Evolutionary conservation across 2,329 filamentous ascomycete genomes (phyloP).

Genomic region (Cladosporium sphaerospermum): DNA sequence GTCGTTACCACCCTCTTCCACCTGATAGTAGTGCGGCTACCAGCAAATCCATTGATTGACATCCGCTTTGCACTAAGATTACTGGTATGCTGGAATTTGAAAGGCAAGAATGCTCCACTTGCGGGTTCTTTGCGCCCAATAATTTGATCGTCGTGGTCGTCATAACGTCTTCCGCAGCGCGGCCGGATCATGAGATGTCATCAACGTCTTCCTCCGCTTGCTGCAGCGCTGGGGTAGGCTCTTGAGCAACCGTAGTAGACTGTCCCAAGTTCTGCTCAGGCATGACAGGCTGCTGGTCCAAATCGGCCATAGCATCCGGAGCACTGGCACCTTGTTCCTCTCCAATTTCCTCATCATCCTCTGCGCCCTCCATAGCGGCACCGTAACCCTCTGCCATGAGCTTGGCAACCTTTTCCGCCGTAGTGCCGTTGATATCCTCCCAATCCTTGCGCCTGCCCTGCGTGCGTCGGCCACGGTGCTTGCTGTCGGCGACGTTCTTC

Average conservation of each 20-base stretch:
- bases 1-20: too few species aligned
- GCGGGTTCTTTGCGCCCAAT: too few species aligned
- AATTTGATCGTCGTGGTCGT: too few species aligned
- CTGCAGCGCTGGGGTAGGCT: constrained; percentile 4
- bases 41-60: too few species aligned
- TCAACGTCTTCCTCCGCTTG: background rate
- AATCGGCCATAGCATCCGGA: constrained; percentile 5
- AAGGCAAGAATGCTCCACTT: too few species aligned
- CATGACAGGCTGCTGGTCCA: constrained; percentile 6
- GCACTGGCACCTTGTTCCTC: background rate
- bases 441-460: constrained; percentile 24
- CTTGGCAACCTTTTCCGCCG: constrained; percentile 11
- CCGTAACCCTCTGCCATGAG: constrained; percentile 1
- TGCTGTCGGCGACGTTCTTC: constrained; percentile 50
- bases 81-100: too few species aligned
- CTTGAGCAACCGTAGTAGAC: background rate
- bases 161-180: too few species aligned
- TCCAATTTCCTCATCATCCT: constrained; percentile 7
- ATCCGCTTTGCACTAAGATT: too few species aligned
- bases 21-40: too few species aligned
- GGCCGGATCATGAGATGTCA: background rate
- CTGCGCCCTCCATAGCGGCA: constrained; percentile 2
- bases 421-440: constrained; percentile 30
- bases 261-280: constrained; percentile 10
- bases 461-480: constrained; percentile 42